phyloP scores from a whole-genome alignment of 805 yeast species.

The Starmerella riodocensis region DNA sequence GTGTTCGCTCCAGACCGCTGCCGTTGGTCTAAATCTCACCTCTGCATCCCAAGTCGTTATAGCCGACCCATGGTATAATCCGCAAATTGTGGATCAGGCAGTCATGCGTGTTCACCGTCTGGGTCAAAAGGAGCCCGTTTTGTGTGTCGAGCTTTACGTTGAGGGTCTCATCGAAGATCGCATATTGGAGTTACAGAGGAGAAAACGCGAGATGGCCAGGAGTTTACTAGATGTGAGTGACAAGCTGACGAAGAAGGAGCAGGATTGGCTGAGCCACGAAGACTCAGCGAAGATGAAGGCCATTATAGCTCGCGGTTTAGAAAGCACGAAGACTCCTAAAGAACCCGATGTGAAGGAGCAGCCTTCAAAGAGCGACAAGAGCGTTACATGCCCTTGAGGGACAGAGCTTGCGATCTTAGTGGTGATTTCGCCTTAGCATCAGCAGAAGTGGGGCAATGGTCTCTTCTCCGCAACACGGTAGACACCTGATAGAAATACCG shows the following conservation, averaged over 20 bases:
- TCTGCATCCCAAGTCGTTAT: slow-evolving; percentile 33
- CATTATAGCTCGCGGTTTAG: too few relatives aligned
- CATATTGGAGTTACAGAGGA: slow-evolving; percentile 28
- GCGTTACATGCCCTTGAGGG: too few relatives aligned
- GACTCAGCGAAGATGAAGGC: too few relatives aligned
- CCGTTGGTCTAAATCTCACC: slow-evolving; percentile 35
- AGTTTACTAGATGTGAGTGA: slow-evolving; percentile 20
- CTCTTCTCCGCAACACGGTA: too few relatives aligned
- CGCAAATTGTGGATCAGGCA: slow-evolving; percentile 39
- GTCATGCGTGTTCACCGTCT: slow-evolving; percentile 39
- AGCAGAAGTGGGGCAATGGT: too few relatives aligned
- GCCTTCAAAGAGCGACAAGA: too few relatives aligned
- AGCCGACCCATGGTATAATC: slow-evolving; percentile 41
- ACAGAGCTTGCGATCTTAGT: too few relatives aligned
- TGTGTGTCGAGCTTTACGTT: slow-evolving; percentile 33
- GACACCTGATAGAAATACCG: too few relatives aligned
- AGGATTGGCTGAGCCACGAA: too few relatives aligned
- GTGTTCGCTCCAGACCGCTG: slow-evolving; percentile 35
- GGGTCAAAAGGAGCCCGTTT: slow-evolving; percentile 35
- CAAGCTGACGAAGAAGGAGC: slow-evolving; percentile 29
- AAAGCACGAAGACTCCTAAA: too few relatives aligned
- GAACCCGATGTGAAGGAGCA: too few relatives aligned
- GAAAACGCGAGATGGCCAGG: slow-evolving; percentile 28
- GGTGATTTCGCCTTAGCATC: too few relatives aligned
- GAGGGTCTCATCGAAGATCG: slow-evolving; percentile 32